Evolutionary conservation across 192 early-diverging fungal genomes (phyloP), one percentile per base, ranked within the genome.

Genomic region (Gigaspora rosea): DNA sequence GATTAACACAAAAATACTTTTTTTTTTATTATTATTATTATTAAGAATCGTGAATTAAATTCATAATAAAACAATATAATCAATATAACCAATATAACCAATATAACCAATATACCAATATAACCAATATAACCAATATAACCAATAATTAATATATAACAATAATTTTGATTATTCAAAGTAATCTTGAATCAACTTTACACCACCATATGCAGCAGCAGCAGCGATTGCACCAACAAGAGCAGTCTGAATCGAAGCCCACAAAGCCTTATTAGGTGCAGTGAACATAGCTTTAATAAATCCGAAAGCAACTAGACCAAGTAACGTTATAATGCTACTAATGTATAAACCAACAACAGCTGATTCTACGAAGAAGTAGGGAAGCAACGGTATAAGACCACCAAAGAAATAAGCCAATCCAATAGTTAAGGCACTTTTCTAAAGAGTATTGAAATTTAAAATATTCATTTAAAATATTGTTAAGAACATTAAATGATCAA

Each of bases 321-420:
- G 47, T 12, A 85, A 61, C 0, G 91, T 92, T 2, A 85, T 74
- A 41, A 76, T 82, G 32, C 87, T 83, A n/a, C 89, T 91, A 8
- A 86, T 74, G 36, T 69, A 77, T 50, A 91, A 76, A 13, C 87
- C 91, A 0, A 57, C 49, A 13, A 13, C 27, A 10, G 86, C 79
- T 36, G 82, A 52, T 12, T 81, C 61, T 33, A 90, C 49, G 15
- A 87, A 82, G 8, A 87, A 68, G 80, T 92, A 92, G 0, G 91
- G 91, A 18, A 90, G 11, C 48, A 92, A 71, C 5, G 91, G 91
- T n/a, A 92, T 83, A 22, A 90, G 71, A 48, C 91, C 91, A 33
- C 91, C 91, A 15, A 88, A 22, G 71, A 91, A 86, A 81, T 91
- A 91, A 1, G 86, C 82, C 9, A 82, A 12, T 8, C 90, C 90